Conservation (phyloP, 2,329 filamentous ascomycete genomes). For the Berkeleyomyces rouxiae region DNA sequence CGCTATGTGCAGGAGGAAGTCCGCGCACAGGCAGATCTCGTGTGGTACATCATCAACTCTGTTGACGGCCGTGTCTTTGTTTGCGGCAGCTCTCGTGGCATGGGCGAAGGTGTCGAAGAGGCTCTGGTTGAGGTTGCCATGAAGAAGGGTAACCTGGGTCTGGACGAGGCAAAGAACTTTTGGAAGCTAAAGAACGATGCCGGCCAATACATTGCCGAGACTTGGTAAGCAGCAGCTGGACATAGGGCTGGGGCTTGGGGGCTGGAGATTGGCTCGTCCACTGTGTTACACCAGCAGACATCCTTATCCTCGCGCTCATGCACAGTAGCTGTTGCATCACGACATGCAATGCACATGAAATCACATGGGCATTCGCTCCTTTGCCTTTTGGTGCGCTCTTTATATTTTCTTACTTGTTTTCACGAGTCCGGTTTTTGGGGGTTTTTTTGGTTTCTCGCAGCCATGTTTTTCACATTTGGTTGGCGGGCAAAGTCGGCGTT, state of each 20-base stretch:
- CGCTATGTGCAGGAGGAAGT: slow-evolving; percentile 97
- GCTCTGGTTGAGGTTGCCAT: slow-evolving; percentile 82
- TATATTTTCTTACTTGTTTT: not conserved
- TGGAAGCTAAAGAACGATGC: slow-evolving; percentile 85
- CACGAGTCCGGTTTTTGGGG: not conserved
- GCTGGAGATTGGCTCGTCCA: no score
- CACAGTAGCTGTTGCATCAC: no score
- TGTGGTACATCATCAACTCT: slow-evolving; percentile 94
- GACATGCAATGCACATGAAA: no score
- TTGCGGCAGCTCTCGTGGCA: slow-evolving; percentile 85
- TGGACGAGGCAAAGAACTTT: slow-evolving; percentile 68
- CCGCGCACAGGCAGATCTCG: slow-evolving; percentile 75
- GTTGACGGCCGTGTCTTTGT: slow-evolving; percentile 95
- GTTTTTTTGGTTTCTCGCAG: not conserved
- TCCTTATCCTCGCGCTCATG: no score
- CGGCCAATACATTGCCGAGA: slow-evolving; percentile 87
- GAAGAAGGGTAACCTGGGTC: slow-evolving; percentile 74
- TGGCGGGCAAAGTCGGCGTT: not conserved
- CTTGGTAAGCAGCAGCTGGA: slow-evolving; percentile 31
- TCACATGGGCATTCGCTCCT: not conserved
- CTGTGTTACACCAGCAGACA: not conserved
- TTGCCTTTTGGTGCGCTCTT: not conserved
- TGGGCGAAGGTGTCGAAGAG: slow-evolving; percentile 90
- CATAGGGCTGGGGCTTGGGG: not conserved
- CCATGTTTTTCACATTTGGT: not conserved